Evolutionary conservation across 1,139 yeast species (phyloP), one percentile per base, ranked within the genome.

Genomic region (Taphrina wiesneri): DNA sequence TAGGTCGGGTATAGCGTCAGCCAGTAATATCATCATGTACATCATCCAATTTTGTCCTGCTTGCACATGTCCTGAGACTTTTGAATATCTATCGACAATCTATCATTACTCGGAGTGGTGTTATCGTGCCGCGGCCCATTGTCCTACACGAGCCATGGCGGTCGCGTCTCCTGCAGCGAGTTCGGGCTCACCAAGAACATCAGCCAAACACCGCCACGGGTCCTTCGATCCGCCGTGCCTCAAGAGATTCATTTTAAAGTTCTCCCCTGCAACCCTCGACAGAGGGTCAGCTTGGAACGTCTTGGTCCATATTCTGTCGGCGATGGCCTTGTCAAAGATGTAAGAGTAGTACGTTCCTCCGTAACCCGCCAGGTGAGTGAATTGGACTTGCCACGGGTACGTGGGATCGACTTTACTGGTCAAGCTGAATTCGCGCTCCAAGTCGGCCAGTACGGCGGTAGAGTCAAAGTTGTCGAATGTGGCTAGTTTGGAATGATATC

Each of bases 341-440:
- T 95, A 93, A 51, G 97, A 88, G 77, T 95, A 93, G 75, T 93
- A 93, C 0, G 93, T 90, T 0, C 97, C 90, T 0, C 99, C 99
- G 74, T 93, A 93, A 0, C 97, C 91, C 71, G 88, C 90, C 61
- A 95, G 78, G 75, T 93, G 99, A 0, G 97, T 96, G 76, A 93
- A 92, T 74, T 87, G 90, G 0, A 96, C 97, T 67, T 91, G 96
- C 97, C 98, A 92, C 3, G 79, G 76, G 69, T 75, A 78, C 19
- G 79, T 70, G 1, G 80, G 77, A 39, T 71, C 69, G 28, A 82
- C 76, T 3, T 76, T 72, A 30, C 57, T 32, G 17, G 64, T 49
- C 46, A 60, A 36, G 5, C 57, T 36, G 32, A 21, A 60, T 73
- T 90, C 97, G 19, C 45, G 57, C 17, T 52, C 49, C 21, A 90